Evolutionary conservation across 2,329 filamentous ascomycete species (phyloP).

Genomic region (Sporothrix inflata): DNA sequence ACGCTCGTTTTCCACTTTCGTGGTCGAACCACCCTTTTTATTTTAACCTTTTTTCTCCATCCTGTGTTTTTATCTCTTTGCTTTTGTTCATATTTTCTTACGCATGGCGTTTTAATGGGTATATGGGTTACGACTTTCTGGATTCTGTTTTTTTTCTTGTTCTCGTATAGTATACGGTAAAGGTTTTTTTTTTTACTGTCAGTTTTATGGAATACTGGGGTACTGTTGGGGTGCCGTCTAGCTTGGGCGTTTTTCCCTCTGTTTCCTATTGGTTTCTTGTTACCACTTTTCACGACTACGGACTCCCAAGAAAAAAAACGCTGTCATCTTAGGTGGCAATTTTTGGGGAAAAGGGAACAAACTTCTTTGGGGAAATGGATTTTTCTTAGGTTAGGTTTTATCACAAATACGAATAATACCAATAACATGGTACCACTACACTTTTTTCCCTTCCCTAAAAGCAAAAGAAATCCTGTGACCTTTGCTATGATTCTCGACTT

Average conservation of each 20-base stretch:
- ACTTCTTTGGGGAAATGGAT: background rate
- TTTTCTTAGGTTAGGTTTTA: constrained; percentile 1
- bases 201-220: background rate
- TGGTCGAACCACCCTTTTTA: background rate
- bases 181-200: background rate
- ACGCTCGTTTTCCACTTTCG: background rate
- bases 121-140: constrained; percentile 8
- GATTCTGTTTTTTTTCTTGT: background rate
- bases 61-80: background rate
- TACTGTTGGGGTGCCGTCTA: background rate
- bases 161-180: background rate
- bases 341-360: background rate
- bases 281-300: background rate
- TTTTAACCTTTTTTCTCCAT: background rate
- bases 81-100: background rate
- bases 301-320: background rate
- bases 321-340: background rate
- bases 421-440: background rate
- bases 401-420: constrained; percentile 13
- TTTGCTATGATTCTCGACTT: background rate
- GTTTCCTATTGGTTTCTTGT: background rate
- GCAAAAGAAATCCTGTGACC: background rate
- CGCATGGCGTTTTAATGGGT: background rate
- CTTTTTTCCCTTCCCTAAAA: background rate
- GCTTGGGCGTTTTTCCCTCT: background rate